Conservation (phyloP, 2,329 filamentous ascomycete genomes). For the Diaporthe vexans region DNA sequence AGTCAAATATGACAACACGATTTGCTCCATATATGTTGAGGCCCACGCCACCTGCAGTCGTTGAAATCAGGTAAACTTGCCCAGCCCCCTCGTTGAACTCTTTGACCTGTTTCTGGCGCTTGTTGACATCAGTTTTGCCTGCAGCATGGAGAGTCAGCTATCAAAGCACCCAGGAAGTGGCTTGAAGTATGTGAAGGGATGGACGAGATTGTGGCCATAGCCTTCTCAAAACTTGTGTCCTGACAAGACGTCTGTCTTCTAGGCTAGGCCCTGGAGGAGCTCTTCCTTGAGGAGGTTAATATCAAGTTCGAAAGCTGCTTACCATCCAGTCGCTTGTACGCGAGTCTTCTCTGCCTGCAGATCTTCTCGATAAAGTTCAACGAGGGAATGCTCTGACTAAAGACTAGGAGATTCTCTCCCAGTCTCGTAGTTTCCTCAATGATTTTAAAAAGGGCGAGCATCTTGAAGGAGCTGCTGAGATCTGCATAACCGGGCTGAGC, state of each 20-base stretch:
- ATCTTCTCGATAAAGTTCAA: slow-evolving; percentile 77
- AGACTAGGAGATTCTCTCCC: slow-evolving; percentile 84
- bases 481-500: slow-evolving; percentile 57
- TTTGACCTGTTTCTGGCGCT: slow-evolving; percentile 75
- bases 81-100: slow-evolving; percentile 73
- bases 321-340: slow-evolving; percentile 75
- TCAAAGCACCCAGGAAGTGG: not conserved
- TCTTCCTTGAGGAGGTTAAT: not conserved
- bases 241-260: not conserved
- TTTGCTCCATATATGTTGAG: slow-evolving; percentile 89
- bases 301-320: not conserved
- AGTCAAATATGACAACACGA: slow-evolving; percentile 89
- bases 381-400: slow-evolving; percentile 79
- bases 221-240: not conserved
- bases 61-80: slow-evolving; percentile 85
- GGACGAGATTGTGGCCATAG: not conserved
- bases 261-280: not conserved
- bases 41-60: slow-evolving; percentile 83
- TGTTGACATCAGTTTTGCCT: slow-evolving; percentile 65
- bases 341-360: slow-evolving; percentile 61
- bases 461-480: slow-evolving; percentile 75
- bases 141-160: not conserved
- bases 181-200: not conserved
- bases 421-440: slow-evolving; percentile 72
- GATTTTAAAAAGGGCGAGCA: slow-evolving; percentile 76